phyloP scores from a whole-genome alignment of 768 basidiomycete genomes.

The Suillus plorans region DNA sequence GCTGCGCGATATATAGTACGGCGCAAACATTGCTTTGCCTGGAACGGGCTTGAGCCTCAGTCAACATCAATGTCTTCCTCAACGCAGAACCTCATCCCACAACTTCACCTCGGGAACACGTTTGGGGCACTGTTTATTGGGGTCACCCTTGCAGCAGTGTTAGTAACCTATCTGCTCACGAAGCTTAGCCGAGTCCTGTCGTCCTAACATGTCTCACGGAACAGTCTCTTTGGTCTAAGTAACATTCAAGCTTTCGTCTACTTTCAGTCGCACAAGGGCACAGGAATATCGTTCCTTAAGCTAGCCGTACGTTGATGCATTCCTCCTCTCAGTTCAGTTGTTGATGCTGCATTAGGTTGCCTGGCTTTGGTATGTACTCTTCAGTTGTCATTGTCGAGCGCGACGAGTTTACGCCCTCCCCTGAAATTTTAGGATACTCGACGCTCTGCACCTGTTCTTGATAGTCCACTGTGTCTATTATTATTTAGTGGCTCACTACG shows the following conservation, averaged over 20 bases:
- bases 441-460: neutral
- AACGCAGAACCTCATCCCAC: neutral
- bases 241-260: conserved; percentile 2
- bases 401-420: neutral
- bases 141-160: neutral
- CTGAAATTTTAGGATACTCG: neutral
- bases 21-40: too few species aligned
- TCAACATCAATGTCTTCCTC: neutral
- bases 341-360: neutral
- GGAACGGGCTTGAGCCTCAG: neutral
- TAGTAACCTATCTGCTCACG: neutral
- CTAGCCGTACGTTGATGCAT: neutral
- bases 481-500: neutral
- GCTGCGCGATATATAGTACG: conserved; percentile 2
- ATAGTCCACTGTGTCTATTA: neutral
- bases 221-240: neutral
- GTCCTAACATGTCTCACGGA: neutral
- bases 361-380: neutral
- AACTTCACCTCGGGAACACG: neutral
- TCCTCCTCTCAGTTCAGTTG: neutral
- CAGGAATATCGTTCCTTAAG: neutral
- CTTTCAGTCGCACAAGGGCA: neutral
- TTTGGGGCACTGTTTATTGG: neutral
- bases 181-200: neutral
- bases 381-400: neutral